phyloP scores from a whole-genome alignment of 768 basidiomycete species.

The Lactifluus volemus region DNA sequence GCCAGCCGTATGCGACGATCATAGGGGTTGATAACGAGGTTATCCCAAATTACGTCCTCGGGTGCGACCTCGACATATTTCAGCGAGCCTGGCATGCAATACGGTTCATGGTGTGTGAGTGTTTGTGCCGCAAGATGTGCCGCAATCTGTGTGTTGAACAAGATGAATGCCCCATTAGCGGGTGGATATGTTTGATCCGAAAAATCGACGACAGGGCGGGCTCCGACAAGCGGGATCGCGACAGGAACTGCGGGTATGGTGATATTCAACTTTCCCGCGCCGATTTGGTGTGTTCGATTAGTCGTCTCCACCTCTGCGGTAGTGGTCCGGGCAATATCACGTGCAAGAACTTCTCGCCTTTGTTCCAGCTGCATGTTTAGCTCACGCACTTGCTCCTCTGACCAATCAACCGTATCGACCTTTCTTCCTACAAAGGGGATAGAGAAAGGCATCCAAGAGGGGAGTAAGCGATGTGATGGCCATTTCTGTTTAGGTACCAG shows the following conservation, averaged over 20 bases:
- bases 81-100: constrained; percentile 54
- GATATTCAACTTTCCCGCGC: constrained; percentile 22
- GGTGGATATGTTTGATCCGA: constrained; percentile 27
- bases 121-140: constrained; percentile 80
- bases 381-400: constrained; percentile 60
- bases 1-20: constrained; percentile 36
- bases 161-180: constrained; percentile 65
- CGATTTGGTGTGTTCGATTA: constrained; percentile 16
- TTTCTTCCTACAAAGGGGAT: constrained; percentile 72
- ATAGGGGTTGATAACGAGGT: constrained; percentile 86
- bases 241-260: constrained; percentile 7
- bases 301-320: constrained; percentile 18
- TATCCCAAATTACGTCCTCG: constrained; percentile 85
- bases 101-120: constrained; percentile 72
- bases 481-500: constrained; percentile 65
- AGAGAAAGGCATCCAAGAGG: constrained; percentile 40
- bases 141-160: constrained; percentile 90
- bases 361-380: constrained; percentile 21
- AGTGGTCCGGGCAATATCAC: constrained; percentile 23
- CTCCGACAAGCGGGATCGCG: constrained; percentile 7
- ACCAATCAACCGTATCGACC: constrained; percentile 95
- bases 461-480: constrained; percentile 66
- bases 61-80: constrained; percentile 79
- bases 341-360: constrained; percentile 23
- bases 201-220: constrained; percentile 16